These are phyloP conservation scores for Pseudogymnoascus sp. DNA, from an alignment of 2,329 filamentous ascomycete species.

Conservation along the genomic window DNA sequence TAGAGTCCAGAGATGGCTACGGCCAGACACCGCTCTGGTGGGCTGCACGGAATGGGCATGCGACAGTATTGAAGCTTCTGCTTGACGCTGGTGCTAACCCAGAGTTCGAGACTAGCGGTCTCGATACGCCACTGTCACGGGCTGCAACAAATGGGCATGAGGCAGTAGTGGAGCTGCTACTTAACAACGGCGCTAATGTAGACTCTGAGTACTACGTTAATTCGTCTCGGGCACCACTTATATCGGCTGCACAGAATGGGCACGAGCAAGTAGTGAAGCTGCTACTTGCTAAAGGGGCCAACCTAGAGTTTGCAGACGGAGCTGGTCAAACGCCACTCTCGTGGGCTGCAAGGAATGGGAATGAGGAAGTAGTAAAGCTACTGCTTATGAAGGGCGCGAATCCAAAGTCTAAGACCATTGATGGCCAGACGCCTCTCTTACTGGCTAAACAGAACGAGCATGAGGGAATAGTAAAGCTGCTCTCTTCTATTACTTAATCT, in stretches of 20 bases:
- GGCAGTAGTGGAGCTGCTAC: not conserved
- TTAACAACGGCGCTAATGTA: not conserved
- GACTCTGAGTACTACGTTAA: too few species aligned
- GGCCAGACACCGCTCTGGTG: not conserved
- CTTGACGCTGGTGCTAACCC: constrained; percentile 16
- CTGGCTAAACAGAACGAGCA: constrained; percentile 1
- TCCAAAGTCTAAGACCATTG: not conserved
- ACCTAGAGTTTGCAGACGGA: not conserved
- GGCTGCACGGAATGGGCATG: not conserved
- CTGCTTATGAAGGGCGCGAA: not conserved
- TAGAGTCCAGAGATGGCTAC: not conserved
- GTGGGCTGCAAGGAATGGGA: too few species aligned
- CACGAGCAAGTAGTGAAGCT: not conserved
- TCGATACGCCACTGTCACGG: not conserved
- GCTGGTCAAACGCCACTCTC: too few species aligned
- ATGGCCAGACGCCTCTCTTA: not conserved
- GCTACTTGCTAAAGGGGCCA: constrained; percentile 1
- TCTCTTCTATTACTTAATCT: constrained; percentile 4
- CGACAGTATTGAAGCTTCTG: constrained; percentile 33
- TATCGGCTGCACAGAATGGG: constrained; percentile 11
- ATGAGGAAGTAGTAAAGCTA: too few species aligned
- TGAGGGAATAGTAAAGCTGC: constrained; percentile 7
- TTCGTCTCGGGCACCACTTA: too few species aligned
- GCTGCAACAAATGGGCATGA: constrained; percentile 6
- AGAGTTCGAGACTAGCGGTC: not conserved